Percentiles rank a stretch among this genome's conserved stretches.
Evolutionary conservation across 306 rosid genomes (phyloP).

Genomic region (Prunus davidiana): DNA sequence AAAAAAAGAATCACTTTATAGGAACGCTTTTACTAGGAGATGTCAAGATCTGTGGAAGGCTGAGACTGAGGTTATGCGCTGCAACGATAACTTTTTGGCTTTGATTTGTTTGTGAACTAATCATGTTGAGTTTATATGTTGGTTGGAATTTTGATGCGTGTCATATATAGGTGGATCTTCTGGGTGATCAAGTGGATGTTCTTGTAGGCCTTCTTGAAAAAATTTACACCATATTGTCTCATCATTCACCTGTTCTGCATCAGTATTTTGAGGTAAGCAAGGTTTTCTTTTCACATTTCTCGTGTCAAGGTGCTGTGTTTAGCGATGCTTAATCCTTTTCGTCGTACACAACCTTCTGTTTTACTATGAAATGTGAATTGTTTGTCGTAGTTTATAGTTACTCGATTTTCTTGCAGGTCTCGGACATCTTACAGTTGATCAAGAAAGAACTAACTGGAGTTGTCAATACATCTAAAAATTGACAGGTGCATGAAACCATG

Average conservation of each 20-base stretch:
- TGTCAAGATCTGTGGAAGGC: conserved; percentile 77
- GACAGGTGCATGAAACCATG: background rate
- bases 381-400: background rate
- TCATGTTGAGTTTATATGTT: background rate
- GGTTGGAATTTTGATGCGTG: background rate
- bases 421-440: conserved; percentile 47
- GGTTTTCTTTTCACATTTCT: background rate
- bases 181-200: conserved; percentile 89
- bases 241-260: conserved; percentile 58
- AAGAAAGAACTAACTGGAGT: conserved; percentile 34
- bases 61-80: conserved; percentile 62
- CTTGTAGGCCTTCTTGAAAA: conserved; percentile 61
- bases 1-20: conserved; percentile 46
- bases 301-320: background rate
- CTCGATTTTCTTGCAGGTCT: conserved; percentile 41
- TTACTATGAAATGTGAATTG: background rate
- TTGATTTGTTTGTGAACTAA: background rate
- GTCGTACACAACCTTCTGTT: background rate
- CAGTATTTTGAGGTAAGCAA: conserved; percentile 54
- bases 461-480: conserved; percentile 2
- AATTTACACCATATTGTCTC: conserved; percentile 46
- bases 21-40: conserved; percentile 63
- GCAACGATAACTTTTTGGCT: background rate
- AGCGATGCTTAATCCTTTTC: background rate
- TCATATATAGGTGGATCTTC: conserved; percentile 69